Percentiles rank a stretch among this genome's conserved stretches.
These are phyloP conservation scores for Cutaneotrichosporon cutaneum DNA, from an alignment of 1,284 basidiomycete genomes.

Conservation along the genomic window DNA sequence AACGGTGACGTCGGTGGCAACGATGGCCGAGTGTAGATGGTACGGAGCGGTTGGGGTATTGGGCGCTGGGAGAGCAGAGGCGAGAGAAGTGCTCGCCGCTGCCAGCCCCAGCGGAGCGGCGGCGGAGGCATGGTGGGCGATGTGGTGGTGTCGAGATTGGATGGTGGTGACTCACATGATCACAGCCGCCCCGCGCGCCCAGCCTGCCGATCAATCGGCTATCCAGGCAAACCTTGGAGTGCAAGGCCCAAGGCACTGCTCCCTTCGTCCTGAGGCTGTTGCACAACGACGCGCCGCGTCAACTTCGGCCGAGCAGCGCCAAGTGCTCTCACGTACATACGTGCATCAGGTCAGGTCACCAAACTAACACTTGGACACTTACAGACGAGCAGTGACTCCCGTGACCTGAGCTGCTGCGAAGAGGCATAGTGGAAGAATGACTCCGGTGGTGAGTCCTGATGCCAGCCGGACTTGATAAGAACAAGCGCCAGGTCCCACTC, in stretches of 20 bases:
- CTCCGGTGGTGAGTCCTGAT: neutral
- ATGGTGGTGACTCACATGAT: neutral
- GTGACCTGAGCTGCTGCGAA: too few species aligned
- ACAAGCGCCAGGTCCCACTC: neutral
- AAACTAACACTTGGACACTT: too few species aligned
- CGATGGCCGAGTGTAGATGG: neutral
- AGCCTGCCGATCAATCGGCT: neutral
- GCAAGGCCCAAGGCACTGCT: neutral
- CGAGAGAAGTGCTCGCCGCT: slow-evolving; percentile 1
- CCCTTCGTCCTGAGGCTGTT: neutral
- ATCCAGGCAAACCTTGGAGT: neutral
- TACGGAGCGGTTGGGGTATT: neutral
- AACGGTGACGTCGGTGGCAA: neutral
- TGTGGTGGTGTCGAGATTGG: neutral
- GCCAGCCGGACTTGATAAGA: neutral
- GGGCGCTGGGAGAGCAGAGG: neutral
- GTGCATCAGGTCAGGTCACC: too few species aligned
- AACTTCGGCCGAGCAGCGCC: neutral
- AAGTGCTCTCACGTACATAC: neutral
- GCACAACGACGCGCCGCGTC: neutral
- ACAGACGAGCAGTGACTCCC: too few species aligned
- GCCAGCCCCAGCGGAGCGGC: slow-evolving; percentile 4
- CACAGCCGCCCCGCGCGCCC: too few species aligned
- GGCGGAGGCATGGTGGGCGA: slow-evolving; percentile 3
- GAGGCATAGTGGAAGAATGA: neutral